Evolutionary conservation across 768 basidiomycete genomes (phyloP), one percentile per base, ranked within the genome.

Genomic region (Pisolithus sp.): DNA sequence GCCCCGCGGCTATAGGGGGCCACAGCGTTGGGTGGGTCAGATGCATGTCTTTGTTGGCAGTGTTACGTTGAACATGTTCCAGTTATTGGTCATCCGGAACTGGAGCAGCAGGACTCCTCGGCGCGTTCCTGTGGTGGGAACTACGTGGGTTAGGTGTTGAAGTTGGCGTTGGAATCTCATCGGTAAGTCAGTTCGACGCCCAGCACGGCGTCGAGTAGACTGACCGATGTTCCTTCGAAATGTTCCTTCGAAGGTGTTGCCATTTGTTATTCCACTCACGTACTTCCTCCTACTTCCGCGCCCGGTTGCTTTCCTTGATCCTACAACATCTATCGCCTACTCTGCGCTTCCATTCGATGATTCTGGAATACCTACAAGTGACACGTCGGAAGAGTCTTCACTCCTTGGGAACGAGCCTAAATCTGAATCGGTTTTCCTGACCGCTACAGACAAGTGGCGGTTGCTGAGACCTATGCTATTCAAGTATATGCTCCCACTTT

Each of bases 101-200:
- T 0, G 95, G 95, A 1, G 91, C 88, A 5, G 95, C 95, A 0
- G 95, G 95, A 0, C 79, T 99, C 1, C 86, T 85, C 1, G 95
- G 95, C 7, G 93, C 95, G 0, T 86, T 88, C 37, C 62, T 96
- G 12, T 98, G 96, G 96, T 98, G 95, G 95, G 76, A 92, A 56
- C 71, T 98, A 4, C 76, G 96, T 18, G 80, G 81, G 2, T 69
- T 95, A 0, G 95, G 96, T 20, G 91, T 99, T 5, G 78, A 82
- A 41, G 60, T 73, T 10, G 96, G 93, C 1, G 82, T 98, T 21
- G 89, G 90, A 2, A 61, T 95, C 20, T 92, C 89, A 9, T 79
- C 89, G 13, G 91, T 91, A 62, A 36, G 86, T 64, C 13, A 18
- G 9, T 5, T 26, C 13, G 18, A 18, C n/a, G 38, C 17, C 7